These are phyloP conservation scores for Ophiocordyceps robertsii DNA, from an alignment of 2,329 filamentous ascomycete species.

Conservation along the genomic window DNA sequence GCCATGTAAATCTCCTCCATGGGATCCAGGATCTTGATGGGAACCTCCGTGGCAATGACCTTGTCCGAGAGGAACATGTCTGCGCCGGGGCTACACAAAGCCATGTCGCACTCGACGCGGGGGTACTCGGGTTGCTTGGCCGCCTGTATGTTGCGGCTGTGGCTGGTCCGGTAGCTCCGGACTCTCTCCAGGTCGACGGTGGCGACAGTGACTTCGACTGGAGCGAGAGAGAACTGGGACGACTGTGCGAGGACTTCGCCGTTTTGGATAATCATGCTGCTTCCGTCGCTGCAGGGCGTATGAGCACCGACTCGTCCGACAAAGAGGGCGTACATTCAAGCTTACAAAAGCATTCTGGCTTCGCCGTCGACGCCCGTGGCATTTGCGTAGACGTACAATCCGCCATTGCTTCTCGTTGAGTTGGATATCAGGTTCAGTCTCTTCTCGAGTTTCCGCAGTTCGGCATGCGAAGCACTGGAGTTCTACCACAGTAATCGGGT, in stretches of 20 bases:
- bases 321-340: too few species aligned
- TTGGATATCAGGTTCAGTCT: slow-evolving; percentile 52
- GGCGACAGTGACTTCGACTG: slow-evolving; percentile 53
- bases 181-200: slow-evolving; percentile 63
- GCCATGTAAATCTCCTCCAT: slow-evolving; percentile 19
- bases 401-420: slow-evolving; percentile 48
- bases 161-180: slow-evolving; percentile 12
- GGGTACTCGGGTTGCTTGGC: slow-evolving; percentile 22
- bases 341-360: neutral
- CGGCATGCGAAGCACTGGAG: slow-evolving; percentile 20
- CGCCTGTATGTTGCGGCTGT: slow-evolving; percentile 44
- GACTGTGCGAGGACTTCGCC: slow-evolving; percentile 50
- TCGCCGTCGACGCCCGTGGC: slow-evolving; percentile 33
- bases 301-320: too few species aligned
- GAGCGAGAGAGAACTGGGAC: slow-evolving; percentile 48
- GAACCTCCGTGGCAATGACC: slow-evolving; percentile 5
- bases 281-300: slow-evolving; percentile 1
- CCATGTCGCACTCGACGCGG: slow-evolving; percentile 14
- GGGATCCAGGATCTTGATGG: slow-evolving; percentile 11
- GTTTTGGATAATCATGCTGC: slow-evolving; percentile 48
- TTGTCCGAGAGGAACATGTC: slow-evolving; percentile 15
- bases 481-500: slow-evolving; percentile 4
- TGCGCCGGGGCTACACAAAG: slow-evolving; percentile 6
- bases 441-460: slow-evolving; percentile 51
- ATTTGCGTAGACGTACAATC: slow-evolving; percentile 36